Conservation (phyloP, 306 rosid genomes). For the Erythrophleum fordii region DNA sequence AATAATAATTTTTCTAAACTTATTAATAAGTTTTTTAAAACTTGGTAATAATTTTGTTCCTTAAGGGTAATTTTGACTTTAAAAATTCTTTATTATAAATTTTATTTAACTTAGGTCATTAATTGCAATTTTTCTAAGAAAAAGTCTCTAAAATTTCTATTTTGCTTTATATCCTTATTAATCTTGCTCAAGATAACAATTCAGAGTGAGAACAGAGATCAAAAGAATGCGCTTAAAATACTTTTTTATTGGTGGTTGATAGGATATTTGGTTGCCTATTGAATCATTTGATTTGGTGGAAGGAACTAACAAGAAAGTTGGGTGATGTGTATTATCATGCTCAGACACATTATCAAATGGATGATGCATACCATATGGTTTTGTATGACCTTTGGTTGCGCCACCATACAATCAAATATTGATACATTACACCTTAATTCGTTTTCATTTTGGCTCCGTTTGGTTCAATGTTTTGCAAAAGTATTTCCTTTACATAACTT, state of each 20-base stretch:
- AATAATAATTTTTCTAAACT: no score
- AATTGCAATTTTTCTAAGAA: no score
- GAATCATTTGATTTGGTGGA: constrained; percentile 17
- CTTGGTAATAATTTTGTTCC: no score
- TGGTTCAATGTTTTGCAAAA: no score
- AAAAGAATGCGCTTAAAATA: constrained; percentile 5
- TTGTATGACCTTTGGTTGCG: constrained; percentile 97
- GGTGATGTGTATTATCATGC: constrained; percentile 56
- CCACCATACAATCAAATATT: constrained; percentile 80
- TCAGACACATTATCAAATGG: constrained; percentile 95
- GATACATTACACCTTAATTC: constrained; percentile 36
- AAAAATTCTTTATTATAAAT: no score
- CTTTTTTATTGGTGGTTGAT: background rate
- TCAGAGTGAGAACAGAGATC: background rate
- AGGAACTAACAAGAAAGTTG: constrained; percentile 38
- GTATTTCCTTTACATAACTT: no score
- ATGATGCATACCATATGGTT: constrained; percentile 94
- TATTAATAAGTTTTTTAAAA: no score
- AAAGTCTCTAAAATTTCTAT: background rate
- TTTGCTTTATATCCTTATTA: background rate
- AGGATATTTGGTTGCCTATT: constrained; percentile 29
- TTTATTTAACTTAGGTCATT: no score
- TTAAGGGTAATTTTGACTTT: no score
- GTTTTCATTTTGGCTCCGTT: no score
- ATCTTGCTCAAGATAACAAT: background rate